phyloP scores from a whole-genome alignment of 768 basidiomycete species.

The Leucogyrophana mollusca region DNA sequence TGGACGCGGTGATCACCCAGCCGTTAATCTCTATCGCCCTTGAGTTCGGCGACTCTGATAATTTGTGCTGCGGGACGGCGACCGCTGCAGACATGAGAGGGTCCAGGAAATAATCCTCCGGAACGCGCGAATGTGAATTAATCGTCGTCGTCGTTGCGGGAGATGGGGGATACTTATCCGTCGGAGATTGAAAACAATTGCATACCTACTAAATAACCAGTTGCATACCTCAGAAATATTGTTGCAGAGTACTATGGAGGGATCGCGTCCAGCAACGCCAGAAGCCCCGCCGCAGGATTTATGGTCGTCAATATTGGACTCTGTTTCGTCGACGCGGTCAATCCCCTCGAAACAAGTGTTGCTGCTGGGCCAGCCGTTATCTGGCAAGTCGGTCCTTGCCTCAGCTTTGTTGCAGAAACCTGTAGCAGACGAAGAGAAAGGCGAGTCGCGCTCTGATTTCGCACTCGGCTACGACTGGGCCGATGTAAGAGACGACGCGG shows the following conservation, averaged over 20 bases:
- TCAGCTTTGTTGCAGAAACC: constrained; percentile 72
- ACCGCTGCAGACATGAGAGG: constrained; percentile 39
- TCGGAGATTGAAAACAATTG: constrained; percentile 25
- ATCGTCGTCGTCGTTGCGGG: constrained; percentile 6
- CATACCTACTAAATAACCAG: not conserved
- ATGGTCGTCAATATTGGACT: constrained; percentile 92
- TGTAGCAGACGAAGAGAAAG: constrained; percentile 50
- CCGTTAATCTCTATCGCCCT: constrained; percentile 64
- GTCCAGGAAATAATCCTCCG: constrained; percentile 11
- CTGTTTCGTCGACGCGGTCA: constrained; percentile 76
- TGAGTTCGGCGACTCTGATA: constrained; percentile 67
- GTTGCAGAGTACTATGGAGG: constrained; percentile 35
- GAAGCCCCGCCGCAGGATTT: constrained; percentile 77
- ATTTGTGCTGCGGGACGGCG: constrained; percentile 58
- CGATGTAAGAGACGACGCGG: constrained; percentile 87
- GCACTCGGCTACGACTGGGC: constrained; percentile 92
- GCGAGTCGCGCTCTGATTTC: constrained; percentile 67
- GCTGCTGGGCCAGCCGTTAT: constrained; percentile 74
- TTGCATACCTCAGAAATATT: not conserved
- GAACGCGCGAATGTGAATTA: not conserved
- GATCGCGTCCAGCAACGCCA: constrained; percentile 64
- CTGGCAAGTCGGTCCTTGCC: constrained; percentile 77
- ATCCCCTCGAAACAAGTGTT: constrained; percentile 87
- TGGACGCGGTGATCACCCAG: constrained; percentile 72
- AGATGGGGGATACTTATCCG: constrained; percentile 4